phyloP scores from a whole-genome alignment of 2,329 filamentous ascomycete genomes.

The Paraconiothyrium brasiliense region DNA sequence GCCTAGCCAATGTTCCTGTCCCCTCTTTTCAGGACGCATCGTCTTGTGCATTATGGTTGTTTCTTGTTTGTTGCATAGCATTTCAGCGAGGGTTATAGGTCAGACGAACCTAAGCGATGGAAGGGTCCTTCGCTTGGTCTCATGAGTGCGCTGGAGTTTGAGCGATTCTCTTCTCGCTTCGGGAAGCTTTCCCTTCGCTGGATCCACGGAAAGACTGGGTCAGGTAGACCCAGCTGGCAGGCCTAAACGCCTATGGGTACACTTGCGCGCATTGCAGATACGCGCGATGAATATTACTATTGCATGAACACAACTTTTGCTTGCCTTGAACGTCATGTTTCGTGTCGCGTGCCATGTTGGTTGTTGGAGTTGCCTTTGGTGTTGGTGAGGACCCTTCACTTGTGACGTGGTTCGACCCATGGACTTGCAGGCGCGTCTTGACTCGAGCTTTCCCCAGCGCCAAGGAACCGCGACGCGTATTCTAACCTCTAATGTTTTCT shows the following conservation, averaged over 20 bases:
- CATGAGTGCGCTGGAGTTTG: slow-evolving; percentile 37
- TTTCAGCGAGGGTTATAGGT: slow-evolving; percentile 45
- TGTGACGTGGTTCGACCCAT: slow-evolving; percentile 4
- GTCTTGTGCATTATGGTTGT: slow-evolving; percentile 38
- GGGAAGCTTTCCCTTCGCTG: slow-evolving; percentile 13
- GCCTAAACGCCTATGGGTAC: slow-evolving; percentile 21
- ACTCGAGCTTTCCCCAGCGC: slow-evolving; percentile 20
- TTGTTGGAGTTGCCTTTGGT: neutral
- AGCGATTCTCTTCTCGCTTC: slow-evolving; percentile 27
- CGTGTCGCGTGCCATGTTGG: neutral
- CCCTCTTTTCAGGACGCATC: slow-evolving; percentile 26
- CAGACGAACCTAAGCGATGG: slow-evolving; percentile 30
- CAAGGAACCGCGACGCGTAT: slow-evolving; percentile 37
- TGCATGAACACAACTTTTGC: neutral
- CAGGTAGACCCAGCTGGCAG: slow-evolving; percentile 26
- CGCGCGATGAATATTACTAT: slow-evolving; percentile 13
- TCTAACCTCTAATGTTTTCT: slow-evolving; percentile 28
- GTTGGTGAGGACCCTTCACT: neutral
- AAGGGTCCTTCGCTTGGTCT: slow-evolving; percentile 42
- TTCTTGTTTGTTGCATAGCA: slow-evolving; percentile 45
- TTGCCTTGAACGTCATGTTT: neutral
- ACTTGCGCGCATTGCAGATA: slow-evolving; percentile 33
- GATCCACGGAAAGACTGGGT: slow-evolving; percentile 24
- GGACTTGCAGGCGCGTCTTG: neutral
- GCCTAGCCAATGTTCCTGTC: slow-evolving; percentile 15